A percentile compares a stretch with the other conserved stretches of the same genome.
These are phyloP conservation scores for Penicillium olsonii DNA, from an alignment of 2,329 filamentous ascomycete genomes.

Conservation along the genomic window DNA sequence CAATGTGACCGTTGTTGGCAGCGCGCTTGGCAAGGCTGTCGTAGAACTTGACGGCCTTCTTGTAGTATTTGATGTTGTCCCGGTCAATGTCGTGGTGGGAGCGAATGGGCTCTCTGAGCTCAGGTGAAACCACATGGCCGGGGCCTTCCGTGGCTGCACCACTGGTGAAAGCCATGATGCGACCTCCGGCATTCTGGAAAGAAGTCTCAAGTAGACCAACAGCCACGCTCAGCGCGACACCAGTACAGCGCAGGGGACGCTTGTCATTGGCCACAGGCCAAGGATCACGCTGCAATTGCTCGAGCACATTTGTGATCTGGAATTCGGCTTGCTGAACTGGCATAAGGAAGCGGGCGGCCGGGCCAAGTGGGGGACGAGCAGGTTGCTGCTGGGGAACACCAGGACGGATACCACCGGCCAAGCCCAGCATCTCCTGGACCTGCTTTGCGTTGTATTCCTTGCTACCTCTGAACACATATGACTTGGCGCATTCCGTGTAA, in stretches of 20 bases:
- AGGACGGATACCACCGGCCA: slow-evolving; percentile 71
- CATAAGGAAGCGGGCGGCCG: slow-evolving; percentile 85
- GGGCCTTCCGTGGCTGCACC: slow-evolving; percentile 94
- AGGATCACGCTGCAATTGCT: slow-evolving; percentile 93
- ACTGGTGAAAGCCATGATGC: slow-evolving; percentile 96
- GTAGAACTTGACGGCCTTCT: slow-evolving; percentile 99
- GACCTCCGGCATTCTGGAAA: slow-evolving; percentile 91
- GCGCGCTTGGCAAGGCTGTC: slow-evolving; percentile 90
- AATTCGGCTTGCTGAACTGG: slow-evolving; percentile 96
- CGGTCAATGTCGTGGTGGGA: slow-evolving; percentile 98
- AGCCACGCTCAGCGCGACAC: slow-evolving; percentile 93
- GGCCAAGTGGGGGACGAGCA: slow-evolving; percentile 73
- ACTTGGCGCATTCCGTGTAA: slow-evolving; percentile 97
- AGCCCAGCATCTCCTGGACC: slow-evolving; percentile 98
- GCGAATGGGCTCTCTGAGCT: slow-evolving; percentile 92
- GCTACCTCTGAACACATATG: slow-evolving; percentile 95
- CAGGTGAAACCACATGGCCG: slow-evolving; percentile 93
- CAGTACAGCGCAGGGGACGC: slow-evolving; percentile 86
- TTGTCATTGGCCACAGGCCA: slow-evolving; percentile 96
- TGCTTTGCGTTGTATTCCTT: slow-evolving; percentile 99
- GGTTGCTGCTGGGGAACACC: slow-evolving; percentile 63
- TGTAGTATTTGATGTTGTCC: slow-evolving; percentile 99
- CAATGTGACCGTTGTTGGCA: slow-evolving; percentile 93
- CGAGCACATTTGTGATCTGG: slow-evolving; percentile 92
- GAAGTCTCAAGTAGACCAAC: slow-evolving; percentile 89